Conservation (phyloP, 2,329 filamentous ascomycete genomes). For the Aspergillus sp. region DNA sequence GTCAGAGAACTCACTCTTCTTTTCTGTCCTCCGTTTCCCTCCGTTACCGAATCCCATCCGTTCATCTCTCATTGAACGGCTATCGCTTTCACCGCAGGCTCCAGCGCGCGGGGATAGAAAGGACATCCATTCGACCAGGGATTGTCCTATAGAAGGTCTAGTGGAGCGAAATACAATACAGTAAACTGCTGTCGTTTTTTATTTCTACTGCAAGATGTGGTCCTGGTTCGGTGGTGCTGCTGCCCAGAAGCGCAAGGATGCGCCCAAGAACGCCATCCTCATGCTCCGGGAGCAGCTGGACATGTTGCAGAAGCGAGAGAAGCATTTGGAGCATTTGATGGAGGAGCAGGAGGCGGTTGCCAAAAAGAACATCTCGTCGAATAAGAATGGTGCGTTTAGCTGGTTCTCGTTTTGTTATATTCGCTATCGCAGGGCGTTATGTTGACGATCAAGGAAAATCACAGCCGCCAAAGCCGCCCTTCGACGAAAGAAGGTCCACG, state of each 20-base stretch:
- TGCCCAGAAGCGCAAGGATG: constrained; percentile 84
- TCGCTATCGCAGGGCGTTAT: too few species aligned
- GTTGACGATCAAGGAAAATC: background rate
- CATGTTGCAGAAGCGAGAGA: constrained; percentile 96
- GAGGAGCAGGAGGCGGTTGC: constrained; percentile 86
- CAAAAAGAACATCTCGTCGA: constrained; percentile 78
- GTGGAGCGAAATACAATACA: too few species aligned
- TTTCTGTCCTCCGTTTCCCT: too few species aligned
- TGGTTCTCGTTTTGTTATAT: background rate
- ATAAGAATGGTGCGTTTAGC: constrained; percentile 74
- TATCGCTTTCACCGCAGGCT: too few species aligned
- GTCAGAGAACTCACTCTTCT: too few species aligned
- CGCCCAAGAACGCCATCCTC: constrained; percentile 94
- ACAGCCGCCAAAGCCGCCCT: constrained; percentile 85
- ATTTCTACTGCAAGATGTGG: constrained; percentile 51
- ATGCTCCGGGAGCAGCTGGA: constrained; percentile 82
- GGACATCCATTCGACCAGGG: too few species aligned
- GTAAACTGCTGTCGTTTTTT: too few species aligned
- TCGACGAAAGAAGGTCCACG: constrained; percentile 89
- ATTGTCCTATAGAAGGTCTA: too few species aligned
- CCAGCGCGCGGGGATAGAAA: too few species aligned
- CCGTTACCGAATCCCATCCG: too few species aligned
- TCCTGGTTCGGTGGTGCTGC: constrained; percentile 86
- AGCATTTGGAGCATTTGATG: constrained; percentile 85
- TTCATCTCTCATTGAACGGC: too few species aligned